Evolutionary conservation across 352 stramenopile species (phyloP), one percentile per base, ranked within the genome.

Genomic region (Elongisporangium anandrum): DNA sequence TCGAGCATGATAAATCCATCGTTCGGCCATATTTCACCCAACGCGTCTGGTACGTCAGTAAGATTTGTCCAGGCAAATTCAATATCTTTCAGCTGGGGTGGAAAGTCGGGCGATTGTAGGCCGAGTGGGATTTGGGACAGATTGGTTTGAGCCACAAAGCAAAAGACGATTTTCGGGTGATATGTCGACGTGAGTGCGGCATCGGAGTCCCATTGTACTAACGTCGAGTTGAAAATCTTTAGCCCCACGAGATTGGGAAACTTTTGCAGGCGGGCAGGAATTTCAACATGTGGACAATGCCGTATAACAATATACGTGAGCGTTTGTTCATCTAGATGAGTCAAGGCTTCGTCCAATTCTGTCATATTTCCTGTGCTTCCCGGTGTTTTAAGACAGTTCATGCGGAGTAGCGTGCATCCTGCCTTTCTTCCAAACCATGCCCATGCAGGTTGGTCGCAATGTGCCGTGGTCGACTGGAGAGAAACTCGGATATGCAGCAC

Each of bases 21-120:
- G 2, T 13, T 4, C 29, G 64, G 60, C 66, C 72, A 87, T 23
- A 63, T 69, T 7, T 56, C 24, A 49, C 69, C 53, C 3, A 86
- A 24, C 55, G 79, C 49, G 16, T 71, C 64, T 0, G 79, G 72
- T 9, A 86, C 19, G 4, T 22, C n/a, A 0, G 52, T 59, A 1
- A 81, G 55, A 54, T 83, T 86, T 2, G 76, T 73, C 1, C 69
- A 60, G 4, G 61, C 69, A 21, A 86, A 59, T 39, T 81, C 67
- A 24, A 86, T 64, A 38, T 83, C 74, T 10, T 59, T 52, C 3
- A 85, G 19, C 3, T 50, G 55, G 1, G 57, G 39, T 3, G 75
- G 74, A 22, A 81, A 79, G 13, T 77, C 57, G 2, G 19, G 19
- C 1, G 64, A 75, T n/a, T 75, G 41, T 29, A 86, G 47, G 0